Evolutionary conservation across 1,284 basidiomycete species (phyloP).

Genomic region (Farysia itapuensis): DNA sequence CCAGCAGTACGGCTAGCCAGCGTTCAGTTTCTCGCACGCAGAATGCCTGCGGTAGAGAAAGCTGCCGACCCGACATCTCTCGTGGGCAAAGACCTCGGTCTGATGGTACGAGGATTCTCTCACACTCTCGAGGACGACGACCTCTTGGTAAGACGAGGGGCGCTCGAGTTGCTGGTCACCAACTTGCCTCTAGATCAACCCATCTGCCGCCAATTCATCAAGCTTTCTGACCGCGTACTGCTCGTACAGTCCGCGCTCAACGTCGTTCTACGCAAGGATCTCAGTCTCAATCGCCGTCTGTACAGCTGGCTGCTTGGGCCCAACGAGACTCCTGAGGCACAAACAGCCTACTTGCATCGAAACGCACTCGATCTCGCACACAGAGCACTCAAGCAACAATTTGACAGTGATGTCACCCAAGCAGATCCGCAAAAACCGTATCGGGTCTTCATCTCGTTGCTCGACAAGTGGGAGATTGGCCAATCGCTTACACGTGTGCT

Average conservation of each 20-base stretch:
- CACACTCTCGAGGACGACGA: slow-evolving; percentile 80
- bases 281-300: slow-evolving; percentile 87
- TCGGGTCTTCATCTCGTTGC: slow-evolving; percentile 88
- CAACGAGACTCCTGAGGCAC: slow-evolving; percentile 68
- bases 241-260: slow-evolving; percentile 47
- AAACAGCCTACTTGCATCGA: slow-evolving; percentile 34
- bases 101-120: slow-evolving; percentile 88
- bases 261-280: slow-evolving; percentile 74
- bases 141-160: slow-evolving; percentile 64
- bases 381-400: slow-evolving; percentile 32
- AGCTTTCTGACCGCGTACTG: slow-evolving; percentile 28
- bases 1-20: slow-evolving; percentile 81
- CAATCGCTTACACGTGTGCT: slow-evolving; percentile 75
- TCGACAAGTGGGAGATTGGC: slow-evolving; percentile 97
- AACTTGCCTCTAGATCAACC: slow-evolving; percentile 41
- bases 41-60: slow-evolving; percentile 66
- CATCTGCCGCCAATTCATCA: slow-evolving; percentile 21
- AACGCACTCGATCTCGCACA: slow-evolving; percentile 36
- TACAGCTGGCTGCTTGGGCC: slow-evolving; percentile 87
- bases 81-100: slow-evolving; percentile 75
- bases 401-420: slow-evolving; percentile 64
- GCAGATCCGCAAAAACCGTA: slow-evolving; percentile 77
- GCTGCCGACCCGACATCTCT: slow-evolving; percentile 17
- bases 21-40: slow-evolving; percentile 79
- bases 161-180: slow-evolving; percentile 50